phyloP scores from a whole-genome alignment of 495 filamentous ascomycete species.

The Sporormia fimetaria region DNA sequence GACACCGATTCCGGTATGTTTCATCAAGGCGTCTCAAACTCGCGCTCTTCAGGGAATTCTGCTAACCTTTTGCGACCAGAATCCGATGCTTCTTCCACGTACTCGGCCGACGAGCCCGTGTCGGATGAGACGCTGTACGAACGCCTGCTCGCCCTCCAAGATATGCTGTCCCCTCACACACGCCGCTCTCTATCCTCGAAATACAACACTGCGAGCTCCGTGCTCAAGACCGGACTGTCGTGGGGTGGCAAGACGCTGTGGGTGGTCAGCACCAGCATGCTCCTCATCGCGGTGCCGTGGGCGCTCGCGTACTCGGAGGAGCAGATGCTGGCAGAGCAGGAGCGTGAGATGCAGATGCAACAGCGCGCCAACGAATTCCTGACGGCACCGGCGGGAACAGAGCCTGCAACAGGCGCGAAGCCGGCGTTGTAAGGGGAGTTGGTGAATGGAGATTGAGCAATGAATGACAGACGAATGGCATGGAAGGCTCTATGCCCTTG shows the following conservation, averaged over 20 bases:
- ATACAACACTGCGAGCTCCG: constrained; percentile 44
- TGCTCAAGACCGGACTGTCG: constrained; percentile 49
- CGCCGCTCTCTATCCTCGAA: constrained; percentile 56
- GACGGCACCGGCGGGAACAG: constrained; percentile 4
- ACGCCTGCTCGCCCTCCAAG: constrained; percentile 72
- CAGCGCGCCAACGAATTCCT: constrained; percentile 50
- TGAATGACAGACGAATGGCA: too few relatives aligned
- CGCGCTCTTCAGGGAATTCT: constrained; percentile 2
- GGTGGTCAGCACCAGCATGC: constrained; percentile 73
- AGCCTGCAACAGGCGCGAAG: constrained; percentile 5
- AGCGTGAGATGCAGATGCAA: constrained; percentile 89
- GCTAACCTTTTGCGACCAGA: constrained; percentile 12
- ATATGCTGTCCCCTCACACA: constrained; percentile 78
- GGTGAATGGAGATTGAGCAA: too few relatives aligned
- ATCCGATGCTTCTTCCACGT: constrained; percentile 43
- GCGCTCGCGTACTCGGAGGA: constrained; percentile 88
- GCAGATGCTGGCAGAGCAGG: constrained; percentile 90
- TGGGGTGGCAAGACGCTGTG: constrained; percentile 76
- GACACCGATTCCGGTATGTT: constrained; percentile 72
- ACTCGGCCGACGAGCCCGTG: constrained; percentile 35
- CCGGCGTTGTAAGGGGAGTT: constrained; percentile 18
- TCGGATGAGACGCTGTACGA: constrained; percentile 59
- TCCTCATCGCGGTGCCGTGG: constrained; percentile 86
- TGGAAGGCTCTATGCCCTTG: too few relatives aligned
- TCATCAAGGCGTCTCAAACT: constrained; percentile 3